Base-by-base conservation (phyloP, 148 eudicot genomes). In the Rhododendron williamsianum region DNA sequence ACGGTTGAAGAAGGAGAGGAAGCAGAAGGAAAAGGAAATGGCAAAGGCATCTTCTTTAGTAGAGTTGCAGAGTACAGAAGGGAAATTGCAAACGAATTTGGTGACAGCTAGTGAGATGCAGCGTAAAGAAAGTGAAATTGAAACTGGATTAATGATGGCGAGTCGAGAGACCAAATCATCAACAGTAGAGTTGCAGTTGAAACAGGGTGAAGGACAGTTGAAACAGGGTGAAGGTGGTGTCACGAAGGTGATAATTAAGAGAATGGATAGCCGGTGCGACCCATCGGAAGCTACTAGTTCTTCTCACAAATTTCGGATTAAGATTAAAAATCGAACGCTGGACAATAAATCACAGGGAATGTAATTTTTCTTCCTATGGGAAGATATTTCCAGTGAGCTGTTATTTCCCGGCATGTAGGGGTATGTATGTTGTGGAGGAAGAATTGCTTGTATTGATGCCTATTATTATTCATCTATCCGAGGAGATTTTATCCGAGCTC, bases 1-100 rank as follows among this genome's bases (percentile, higher is more conserved):
- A 87, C 91, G 98, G 76, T 63, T 89, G 87, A 97, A 95, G 93
- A 97, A 92, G 88, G 98, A 93, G 87, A 97, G 91, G 93, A 95
- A 94, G 87, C 89, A 89, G 58, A 96, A 91, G 80, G 51, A 27
- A 84, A 88, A 0, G 88, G 82, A 71, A 87, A 85, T 71, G n/a
- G 48, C 86, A 41, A 77, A 82, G 80, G 82, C 81, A 11, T 38
- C 88, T 30, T 60, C 83, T 73, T 43, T 86, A 0, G 77, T 36
- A 4, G 88, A 79, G 67, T 52, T 83, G 81, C 71, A 27, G 23
- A 87, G 54, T 73, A 87, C 78, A 81, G 82, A 69, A 36, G 89
- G 82, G 35, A 85, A 84, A 78, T 77, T 74, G 21, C 82, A 72
- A 76, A 46, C 56, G 41, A 76, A 49, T 45, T 76, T 76, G 52